Conservation (phyloP, 768 basidiomycete species). For the Tricholoma bakamatsutake region DNA sequence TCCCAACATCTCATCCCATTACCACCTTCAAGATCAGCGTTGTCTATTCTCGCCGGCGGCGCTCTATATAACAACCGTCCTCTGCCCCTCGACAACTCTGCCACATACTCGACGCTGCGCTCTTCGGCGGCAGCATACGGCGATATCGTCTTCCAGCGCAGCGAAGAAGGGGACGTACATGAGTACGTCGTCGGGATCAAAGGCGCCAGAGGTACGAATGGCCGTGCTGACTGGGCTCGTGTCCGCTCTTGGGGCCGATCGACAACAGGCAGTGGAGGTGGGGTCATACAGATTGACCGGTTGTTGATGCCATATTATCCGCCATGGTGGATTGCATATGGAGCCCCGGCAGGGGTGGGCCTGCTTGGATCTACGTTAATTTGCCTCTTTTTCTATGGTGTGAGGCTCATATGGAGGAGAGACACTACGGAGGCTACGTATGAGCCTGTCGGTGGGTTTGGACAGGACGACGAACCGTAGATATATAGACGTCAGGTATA, state of each 20-base stretch:
- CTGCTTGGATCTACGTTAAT: conserved; percentile 55
- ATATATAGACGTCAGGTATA: neutral
- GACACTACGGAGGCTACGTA: conserved; percentile 84
- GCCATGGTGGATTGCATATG: conserved; percentile 77
- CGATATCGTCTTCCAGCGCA: conserved; percentile 70
- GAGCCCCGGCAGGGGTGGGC: conserved; percentile 60
- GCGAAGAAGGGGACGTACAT: conserved; percentile 36
- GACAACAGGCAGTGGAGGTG: conserved; percentile 71
- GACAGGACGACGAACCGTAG: conserved; percentile 43
- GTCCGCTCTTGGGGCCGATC: conserved; percentile 74
- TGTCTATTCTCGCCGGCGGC: conserved; percentile 21
- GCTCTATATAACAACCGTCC: conserved; percentile 66
- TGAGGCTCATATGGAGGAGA: conserved; percentile 61
- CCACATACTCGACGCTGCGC: conserved; percentile 74
- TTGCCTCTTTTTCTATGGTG: conserved; percentile 66
- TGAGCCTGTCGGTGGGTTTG: conserved; percentile 84
- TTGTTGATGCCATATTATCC: conserved; percentile 84
- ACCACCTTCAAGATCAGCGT: conserved; percentile 18
- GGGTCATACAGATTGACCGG: conserved; percentile 83
- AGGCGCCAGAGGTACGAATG: conserved; percentile 63
- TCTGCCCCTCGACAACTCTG: conserved; percentile 60
- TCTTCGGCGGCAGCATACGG: conserved; percentile 66
- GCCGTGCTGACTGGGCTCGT: conserved; percentile 55
- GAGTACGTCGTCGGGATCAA: conserved; percentile 69
- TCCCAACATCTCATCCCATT: conserved; percentile 72